Evolutionary conservation across 306 rosid genomes (phyloP), one percentile per base, ranked within the genome.

Genomic region (Nissolia schottii): DNA sequence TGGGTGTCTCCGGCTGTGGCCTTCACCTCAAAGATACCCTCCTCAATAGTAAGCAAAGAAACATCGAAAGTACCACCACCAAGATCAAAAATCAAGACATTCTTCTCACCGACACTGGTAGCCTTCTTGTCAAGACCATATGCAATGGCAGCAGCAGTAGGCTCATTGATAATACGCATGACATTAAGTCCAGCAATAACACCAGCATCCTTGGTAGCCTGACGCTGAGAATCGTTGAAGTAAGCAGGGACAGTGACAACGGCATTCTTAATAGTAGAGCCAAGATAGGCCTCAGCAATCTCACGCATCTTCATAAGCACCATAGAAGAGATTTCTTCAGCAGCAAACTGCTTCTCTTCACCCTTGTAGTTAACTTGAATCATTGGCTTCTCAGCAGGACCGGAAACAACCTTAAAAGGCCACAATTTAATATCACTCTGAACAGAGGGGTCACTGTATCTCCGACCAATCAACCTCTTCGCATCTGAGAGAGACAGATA

Each of bases 101-200:
- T 87, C 81, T 87, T 87, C 76, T 87, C 89, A 19, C 92, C 92
- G 2, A 87, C 88, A 0, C 89, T 87, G n/a, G 92, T 80, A 3
- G 92, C 92, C 80, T 87, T 87, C 85, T 87, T 87, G 79, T 87
- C 92, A 70, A 87, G 88, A 34, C 92, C 92, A 5, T 87, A 87
- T 0, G 92, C 92, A 66, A 87, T 87, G 40, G 92, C 92, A 0
- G 92, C 89, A 20, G 92, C 92, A 0, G 92, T 87, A 11, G 92
- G 92, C 67, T 79, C 83, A 23, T 79, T 79, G 37, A 79, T 87
- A 14, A 87, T 87, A 25, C 92, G 25, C 82, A 87, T 64, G 9
- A 87, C 92, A 67, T 87, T 87, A 64, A 87, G 79, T 25, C 92
- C 92, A 22, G 89, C 92, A 80, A 87, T 87, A 3, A 87, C 92